Percentiles rank a stretch among this genome's conserved stretches.
These are phyloP conservation scores for Skeletonema costatum DNA, from an alignment of 108 stramenopile species.

Conservation along the genomic window DNA sequence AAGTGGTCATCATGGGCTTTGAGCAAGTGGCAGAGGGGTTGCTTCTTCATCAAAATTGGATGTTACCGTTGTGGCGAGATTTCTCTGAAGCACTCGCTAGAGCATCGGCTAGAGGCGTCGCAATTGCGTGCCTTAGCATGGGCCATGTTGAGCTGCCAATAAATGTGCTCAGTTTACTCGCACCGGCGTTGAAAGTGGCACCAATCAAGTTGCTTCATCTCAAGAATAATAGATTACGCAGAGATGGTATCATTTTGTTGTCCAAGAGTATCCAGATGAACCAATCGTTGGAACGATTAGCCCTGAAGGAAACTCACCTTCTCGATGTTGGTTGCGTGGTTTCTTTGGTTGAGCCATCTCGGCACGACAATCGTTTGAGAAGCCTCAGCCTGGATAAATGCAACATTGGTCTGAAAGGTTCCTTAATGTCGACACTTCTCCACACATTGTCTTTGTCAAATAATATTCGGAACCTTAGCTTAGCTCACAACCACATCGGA, in stretches of 20 bases:
- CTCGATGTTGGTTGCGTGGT: background rate
- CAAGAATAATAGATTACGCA: background rate
- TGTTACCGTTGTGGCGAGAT: background rate
- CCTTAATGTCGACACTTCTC: background rate
- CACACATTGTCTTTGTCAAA: background rate
- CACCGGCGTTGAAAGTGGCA: background rate
- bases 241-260: background rate
- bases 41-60: background rate
- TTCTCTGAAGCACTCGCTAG: background rate
- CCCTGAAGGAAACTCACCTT: background rate
- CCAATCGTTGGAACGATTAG: background rate
- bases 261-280: background rate
- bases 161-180: background rate
- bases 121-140: background rate
- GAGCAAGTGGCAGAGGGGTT: background rate
- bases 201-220: background rate
- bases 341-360: background rate
- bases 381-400: conserved; percentile 1
- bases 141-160: background rate
- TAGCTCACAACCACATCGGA: background rate
- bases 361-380: background rate
- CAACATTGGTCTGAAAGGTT: background rate
- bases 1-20: background rate
- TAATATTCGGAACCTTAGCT: background rate
- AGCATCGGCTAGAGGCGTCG: background rate